Base-by-base conservation (phyloP, 1,139 yeast genomes). In the Magnusiomyces ingens region DNA sequence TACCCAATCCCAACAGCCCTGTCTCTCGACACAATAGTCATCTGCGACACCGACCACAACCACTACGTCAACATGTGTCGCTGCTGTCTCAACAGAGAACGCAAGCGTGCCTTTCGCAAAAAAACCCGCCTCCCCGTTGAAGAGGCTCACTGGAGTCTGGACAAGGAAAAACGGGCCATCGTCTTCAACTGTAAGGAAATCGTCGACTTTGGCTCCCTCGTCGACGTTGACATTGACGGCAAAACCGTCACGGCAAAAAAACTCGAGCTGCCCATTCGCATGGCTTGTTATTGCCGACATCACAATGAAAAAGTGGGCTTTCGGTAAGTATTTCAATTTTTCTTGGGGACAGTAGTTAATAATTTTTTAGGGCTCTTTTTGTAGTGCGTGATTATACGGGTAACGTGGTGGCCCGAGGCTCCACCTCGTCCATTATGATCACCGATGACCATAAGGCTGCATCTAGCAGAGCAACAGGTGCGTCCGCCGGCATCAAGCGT, bases 231-330 rank as follows among this genome's bases (percentile, higher is more conserved):
- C 5, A 60, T 59, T 8, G 62, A 64, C 52, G 67, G 69, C 3
- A 66, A 80, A 59, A 71, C 75, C 2, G 72, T 89, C 53, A 44
- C 55, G 26, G 50, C 59, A 19, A 57, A 61, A 37, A 58, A 59
- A 50, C 48, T 64, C 5, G 93, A 85, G 53, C 72, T 90, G 17
- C 81, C 89, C 37, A 87, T 95, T 21, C 79, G 97, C 71, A 80
- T 90, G 48, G 90, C 91, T n/a, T 90, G 97, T 67, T 90, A 90
- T 68, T 90, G 96, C 69, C 81, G 97, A 62, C 97, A 90, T 68
- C 97, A 90, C 71, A 81, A 82, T 63, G 95, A 89, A 62, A 72
- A 81, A 21, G 78, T 78, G 52, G 97, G 97, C 1, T 90, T 90
- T 71, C 70, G 71, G 61, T 59, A 51, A 29, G 58, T 52, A n/a